Conservation (phyloP, 2,329 filamentous ascomycete species). For the Microcera coccophila region DNA sequence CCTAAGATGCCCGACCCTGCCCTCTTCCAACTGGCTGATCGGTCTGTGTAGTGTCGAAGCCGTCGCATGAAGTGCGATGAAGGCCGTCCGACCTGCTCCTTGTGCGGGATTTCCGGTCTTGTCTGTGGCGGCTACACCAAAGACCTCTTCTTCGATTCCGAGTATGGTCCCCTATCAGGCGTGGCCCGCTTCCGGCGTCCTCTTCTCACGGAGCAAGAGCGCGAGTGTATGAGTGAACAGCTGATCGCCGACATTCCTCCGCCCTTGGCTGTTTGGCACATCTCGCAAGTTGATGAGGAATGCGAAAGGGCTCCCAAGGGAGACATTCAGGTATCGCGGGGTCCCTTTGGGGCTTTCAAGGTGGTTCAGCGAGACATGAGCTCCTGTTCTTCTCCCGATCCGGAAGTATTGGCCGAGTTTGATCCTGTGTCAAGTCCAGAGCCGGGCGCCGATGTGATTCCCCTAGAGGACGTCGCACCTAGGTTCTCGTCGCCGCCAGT, state of each 20-base stretch:
- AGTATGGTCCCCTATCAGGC: conserved; percentile 3
- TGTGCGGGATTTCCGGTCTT: conserved; percentile 8
- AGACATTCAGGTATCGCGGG: conserved; percentile 11
- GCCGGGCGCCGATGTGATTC: too few relatives aligned
- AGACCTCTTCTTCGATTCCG: conserved; percentile 15
- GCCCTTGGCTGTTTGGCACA: conserved; percentile 3
- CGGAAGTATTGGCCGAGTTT: too few relatives aligned
- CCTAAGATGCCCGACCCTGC: too few relatives aligned
- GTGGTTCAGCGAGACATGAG: background rate
- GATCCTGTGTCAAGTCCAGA: fast-evolving
- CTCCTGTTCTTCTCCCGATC: too few relatives aligned
- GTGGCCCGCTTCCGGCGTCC: conserved; percentile 10
- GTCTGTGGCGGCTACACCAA: conserved; percentile 16
- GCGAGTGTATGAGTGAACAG: conserved; percentile 12
- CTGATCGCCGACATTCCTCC: conserved; percentile 8
- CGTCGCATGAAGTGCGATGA: conserved; percentile 20
- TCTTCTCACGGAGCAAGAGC: conserved; percentile 9
- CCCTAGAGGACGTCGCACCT: too few relatives aligned
- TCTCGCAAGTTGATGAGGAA: conserved; percentile 14
- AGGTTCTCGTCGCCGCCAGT: background rate
- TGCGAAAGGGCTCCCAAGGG: conserved; percentile 4
- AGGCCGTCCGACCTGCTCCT: conserved; percentile 9
- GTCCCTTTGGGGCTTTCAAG: conserved; percentile 14
- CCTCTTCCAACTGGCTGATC: conserved; percentile 3
- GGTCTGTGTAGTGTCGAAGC: conserved; percentile 6